These are phyloP conservation scores for Solanum medicagineum DNA, from an alignment of 257 asterid genomes.

Conservation along the genomic window DNA sequence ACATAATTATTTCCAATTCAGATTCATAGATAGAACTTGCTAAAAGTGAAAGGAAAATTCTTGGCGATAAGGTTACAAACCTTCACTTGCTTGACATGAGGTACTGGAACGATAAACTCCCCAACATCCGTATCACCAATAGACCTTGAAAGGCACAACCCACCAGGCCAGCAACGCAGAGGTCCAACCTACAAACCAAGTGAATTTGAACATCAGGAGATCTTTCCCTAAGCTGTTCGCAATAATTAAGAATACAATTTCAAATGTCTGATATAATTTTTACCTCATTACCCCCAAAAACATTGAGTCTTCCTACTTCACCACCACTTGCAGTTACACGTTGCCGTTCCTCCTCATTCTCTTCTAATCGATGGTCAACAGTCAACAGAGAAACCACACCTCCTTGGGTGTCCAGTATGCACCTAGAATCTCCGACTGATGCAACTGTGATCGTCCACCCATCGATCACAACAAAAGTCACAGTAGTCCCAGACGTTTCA, in stretches of 20 bases:
- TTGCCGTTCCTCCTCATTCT: conserved; percentile 83
- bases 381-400: conserved; percentile 85
- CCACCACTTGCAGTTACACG: conserved; percentile 99
- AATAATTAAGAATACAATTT: background rate
- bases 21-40: background rate
- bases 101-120: conserved; percentile 88
- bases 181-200: conserved; percentile 73
- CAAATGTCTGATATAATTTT: background rate
- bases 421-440: conserved; percentile 97
- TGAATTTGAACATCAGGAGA: background rate
- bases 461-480: conserved; percentile 87
- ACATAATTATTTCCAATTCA: background rate
- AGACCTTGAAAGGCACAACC: conserved; percentile 94
- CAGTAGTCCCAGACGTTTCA: conserved; percentile 95
- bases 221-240: background rate
- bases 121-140: conserved; percentile 98
- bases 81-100: conserved; percentile 99
- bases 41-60: background rate
- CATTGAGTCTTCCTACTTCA: conserved; percentile 89
- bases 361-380: conserved; percentile 92
- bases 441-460: conserved; percentile 99
- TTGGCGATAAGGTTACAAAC: conserved; percentile 21
- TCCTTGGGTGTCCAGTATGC: conserved; percentile 89
- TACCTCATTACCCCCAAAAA: conserved; percentile 90
- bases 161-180: conserved; percentile 99